phyloP scores from a whole-genome alignment of 768 basidiomycete species.

The Lenzites betulinus region DNA sequence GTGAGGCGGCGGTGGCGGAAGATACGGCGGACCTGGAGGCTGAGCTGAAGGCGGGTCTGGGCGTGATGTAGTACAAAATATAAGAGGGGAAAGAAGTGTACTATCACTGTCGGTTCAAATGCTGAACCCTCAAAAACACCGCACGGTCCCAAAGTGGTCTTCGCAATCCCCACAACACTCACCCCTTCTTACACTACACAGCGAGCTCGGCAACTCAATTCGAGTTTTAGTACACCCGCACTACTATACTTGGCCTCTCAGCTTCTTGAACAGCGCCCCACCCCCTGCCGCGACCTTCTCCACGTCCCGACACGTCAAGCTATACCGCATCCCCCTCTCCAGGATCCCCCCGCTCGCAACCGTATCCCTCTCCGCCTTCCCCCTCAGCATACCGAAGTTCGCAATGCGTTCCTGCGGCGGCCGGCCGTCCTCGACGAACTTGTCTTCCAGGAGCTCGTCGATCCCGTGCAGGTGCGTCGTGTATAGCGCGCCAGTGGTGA shows the following conservation, averaged over 20 bases:
- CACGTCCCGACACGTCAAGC: constrained; percentile 86
- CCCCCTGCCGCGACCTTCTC: constrained; percentile 49
- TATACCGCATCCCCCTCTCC: constrained; percentile 63
- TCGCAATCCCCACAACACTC: too few species aligned
- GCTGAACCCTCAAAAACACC: too few species aligned
- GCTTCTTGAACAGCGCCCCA: constrained; percentile 17
- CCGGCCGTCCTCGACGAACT: constrained; percentile 29
- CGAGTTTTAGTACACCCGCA: background rate
- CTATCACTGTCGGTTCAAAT: background rate
- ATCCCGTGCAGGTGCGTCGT: constrained; percentile 82
- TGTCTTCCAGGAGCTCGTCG: constrained; percentile 55
- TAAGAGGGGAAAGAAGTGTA: background rate
- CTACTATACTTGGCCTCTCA: background rate
- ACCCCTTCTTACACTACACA: too few species aligned
- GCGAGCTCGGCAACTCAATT: too few species aligned
- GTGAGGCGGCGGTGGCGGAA: constrained; percentile 1
- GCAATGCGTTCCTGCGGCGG: constrained; percentile 41
- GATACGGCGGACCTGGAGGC: constrained; percentile 44
- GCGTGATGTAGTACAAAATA: constrained; percentile 39
- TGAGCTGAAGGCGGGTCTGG: constrained; percentile 66
- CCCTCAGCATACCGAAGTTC: constrained; percentile 58
- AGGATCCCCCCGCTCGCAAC: constrained; percentile 54
- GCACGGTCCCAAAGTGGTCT: too few species aligned
- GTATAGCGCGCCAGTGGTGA: constrained; percentile 74
- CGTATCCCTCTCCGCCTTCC: constrained; percentile 39